These are phyloP conservation scores for Persicaria maculosa DNA, from an alignment of 148 eudicot species.

Conservation along the genomic window DNA sequence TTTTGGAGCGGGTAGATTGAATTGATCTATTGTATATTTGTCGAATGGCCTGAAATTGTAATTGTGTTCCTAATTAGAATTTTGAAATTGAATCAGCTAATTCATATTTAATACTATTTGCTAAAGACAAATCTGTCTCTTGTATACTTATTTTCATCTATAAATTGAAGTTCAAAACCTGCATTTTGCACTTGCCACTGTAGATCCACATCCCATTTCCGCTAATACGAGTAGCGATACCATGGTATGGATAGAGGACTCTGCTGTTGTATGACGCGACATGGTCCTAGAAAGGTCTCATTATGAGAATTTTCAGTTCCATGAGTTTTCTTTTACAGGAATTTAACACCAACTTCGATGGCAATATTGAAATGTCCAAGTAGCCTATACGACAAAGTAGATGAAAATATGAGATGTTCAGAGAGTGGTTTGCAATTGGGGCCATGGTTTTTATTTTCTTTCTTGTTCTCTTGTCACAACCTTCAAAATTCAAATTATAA, in stretches of 20 bases:
- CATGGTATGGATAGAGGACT: neutral
- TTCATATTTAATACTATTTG: no score
- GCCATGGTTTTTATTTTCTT: neutral
- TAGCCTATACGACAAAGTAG: no score
- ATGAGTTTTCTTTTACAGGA: no score
- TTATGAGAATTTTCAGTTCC: neutral
- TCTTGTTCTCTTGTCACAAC: neutral
- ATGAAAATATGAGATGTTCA: neutral
- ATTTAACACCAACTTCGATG: no score
- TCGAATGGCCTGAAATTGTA: no score
- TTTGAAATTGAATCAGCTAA: no score
- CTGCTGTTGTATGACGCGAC: no score
- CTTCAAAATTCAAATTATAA: neutral
- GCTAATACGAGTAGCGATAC: neutral
- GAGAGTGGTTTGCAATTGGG: neutral
- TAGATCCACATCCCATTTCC: neutral
- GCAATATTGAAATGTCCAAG: no score
- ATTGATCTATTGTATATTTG: no score
- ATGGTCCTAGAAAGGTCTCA: neutral
- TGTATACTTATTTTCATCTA: neutral
- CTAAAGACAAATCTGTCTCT: neutral
- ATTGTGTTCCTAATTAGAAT: no score
- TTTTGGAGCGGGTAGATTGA: no score
- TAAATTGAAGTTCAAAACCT: neutral
- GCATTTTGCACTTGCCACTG: neutral